Evolutionary conservation across 2,329 filamentous ascomycete species (phyloP).

Genomic region (Sphaerulina vaccinii): DNA sequence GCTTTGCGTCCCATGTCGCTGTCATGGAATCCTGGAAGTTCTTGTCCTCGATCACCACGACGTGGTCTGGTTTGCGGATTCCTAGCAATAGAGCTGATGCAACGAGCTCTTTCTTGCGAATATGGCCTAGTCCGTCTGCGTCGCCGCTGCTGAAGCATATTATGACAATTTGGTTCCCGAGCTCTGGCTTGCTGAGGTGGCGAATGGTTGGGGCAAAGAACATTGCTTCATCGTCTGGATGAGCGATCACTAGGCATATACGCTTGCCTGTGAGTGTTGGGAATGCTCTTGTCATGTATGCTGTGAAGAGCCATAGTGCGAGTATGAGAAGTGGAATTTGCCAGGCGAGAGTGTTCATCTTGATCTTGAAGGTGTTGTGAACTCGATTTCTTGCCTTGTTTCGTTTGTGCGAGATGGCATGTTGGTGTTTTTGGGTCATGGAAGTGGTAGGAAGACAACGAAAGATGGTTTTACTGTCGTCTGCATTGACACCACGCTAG

Average conservation of each 20-base stretch:
- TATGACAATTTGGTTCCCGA: conserved; percentile 90
- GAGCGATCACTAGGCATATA: conserved; percentile 89
- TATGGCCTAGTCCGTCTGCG: conserved; percentile 81
- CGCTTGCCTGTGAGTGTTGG: conserved; percentile 76
- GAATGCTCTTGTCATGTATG: conserved; percentile 50
- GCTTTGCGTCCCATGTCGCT: conserved; percentile 67
- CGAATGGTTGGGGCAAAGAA: conserved; percentile 92
- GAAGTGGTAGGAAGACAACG: background rate
- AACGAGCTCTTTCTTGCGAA: conserved; percentile 77
- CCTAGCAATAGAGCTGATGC: conserved; percentile 78
- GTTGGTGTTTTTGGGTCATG: conserved; percentile 2
- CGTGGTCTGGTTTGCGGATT: conserved; percentile 70
- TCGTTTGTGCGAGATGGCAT: conserved; percentile 4
- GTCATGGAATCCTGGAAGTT: conserved; percentile 91
- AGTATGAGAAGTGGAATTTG: conserved; percentile 44
- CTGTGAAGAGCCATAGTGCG: conserved; percentile 49
- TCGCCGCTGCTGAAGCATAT: conserved; percentile 89
- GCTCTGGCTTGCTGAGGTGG: conserved; percentile 73
- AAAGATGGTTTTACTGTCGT: background rate
- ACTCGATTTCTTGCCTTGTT: conserved; percentile 1
- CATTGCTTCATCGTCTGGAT: conserved; percentile 99
- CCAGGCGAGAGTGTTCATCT: conserved; percentile 42
- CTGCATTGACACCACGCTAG: background rate
- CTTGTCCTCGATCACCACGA: conserved; percentile 77
- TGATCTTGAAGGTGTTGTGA: conserved; percentile 9